A percentile compares a stretch with the other conserved stretches of the same genome.
Evolutionary conservation across 352 stramenopile species (phyloP).

Genomic region (Phytophthora sp.): DNA sequence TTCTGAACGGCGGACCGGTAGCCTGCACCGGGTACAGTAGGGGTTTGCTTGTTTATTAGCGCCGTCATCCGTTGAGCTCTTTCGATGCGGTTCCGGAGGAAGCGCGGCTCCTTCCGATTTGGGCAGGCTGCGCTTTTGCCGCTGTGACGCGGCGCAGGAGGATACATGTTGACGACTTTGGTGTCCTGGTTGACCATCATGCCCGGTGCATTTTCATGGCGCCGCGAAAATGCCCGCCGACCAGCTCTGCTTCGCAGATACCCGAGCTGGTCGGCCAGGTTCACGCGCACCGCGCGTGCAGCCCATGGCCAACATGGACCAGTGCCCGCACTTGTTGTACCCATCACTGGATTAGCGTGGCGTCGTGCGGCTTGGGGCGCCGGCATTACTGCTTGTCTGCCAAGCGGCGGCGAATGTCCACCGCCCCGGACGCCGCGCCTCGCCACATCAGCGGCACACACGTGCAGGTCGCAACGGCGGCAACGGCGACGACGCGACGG

Average conservation of each 20-base stretch:
- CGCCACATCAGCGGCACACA: not conserved
- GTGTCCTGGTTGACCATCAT: slow-evolving; percentile 1
- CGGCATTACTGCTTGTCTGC: not conserved
- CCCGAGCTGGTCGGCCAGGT: slow-evolving; percentile 9
- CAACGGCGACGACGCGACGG: no score
- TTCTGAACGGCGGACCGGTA: no score
- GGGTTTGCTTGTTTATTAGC: not conserved
- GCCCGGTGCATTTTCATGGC: slow-evolving; percentile 4
- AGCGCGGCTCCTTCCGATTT: not conserved
- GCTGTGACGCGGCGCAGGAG: not conserved
- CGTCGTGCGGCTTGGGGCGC: not conserved
- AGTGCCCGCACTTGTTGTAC: slow-evolving; percentile 15
- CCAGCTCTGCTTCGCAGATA: slow-evolving; percentile 11
- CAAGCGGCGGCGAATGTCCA: not conserved
- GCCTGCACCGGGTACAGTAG: not conserved
- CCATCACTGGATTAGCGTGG: slow-evolving; percentile 12
- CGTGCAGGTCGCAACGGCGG: no score
- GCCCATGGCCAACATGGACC: not conserved
- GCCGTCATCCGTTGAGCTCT: slow-evolving; percentile 7
- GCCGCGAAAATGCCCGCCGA: slow-evolving; percentile 10
- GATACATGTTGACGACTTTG: slow-evolving; percentile 12
- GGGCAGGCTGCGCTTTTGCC: slow-evolving; percentile 3
- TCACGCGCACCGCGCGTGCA: not conserved
- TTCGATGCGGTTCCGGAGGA: not conserved
- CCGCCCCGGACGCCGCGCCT: not conserved